Evolutionary conservation across 1,284 basidiomycete species (phyloP).

Genomic region (Apiotrichum gamsii): DNA sequence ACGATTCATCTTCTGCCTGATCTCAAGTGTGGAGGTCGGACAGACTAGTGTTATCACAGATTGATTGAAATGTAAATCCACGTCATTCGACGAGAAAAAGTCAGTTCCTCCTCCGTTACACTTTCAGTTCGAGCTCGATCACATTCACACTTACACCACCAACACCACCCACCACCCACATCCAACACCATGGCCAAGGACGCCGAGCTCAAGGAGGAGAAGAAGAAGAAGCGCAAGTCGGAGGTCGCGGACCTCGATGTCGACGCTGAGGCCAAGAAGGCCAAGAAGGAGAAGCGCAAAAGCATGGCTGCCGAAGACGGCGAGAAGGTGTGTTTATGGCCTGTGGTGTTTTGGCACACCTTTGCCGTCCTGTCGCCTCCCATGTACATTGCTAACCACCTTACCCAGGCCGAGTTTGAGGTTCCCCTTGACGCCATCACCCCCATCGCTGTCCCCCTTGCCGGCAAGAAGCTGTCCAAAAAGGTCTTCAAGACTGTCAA

Average conservation of each 20-base stretch:
- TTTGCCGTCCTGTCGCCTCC: not conserved
- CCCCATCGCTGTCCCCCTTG: slow-evolving; percentile 82
- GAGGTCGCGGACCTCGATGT: slow-evolving; percentile 39
- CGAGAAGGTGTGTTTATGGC: slow-evolving; percentile 24
- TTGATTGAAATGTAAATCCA: no score
- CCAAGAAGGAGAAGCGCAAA: slow-evolving; percentile 50
- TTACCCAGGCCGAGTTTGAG: no score
- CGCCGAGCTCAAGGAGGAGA: slow-evolving; percentile 43
- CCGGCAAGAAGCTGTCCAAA: slow-evolving; percentile 83
- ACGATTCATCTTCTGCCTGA: no score
- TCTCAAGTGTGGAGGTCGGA: no score
- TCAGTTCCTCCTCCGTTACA: slow-evolving; percentile 10
- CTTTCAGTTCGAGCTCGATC: no score
- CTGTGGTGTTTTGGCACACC: no score
- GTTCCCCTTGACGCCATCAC: slow-evolving; percentile 75
- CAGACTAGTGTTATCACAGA: no score
- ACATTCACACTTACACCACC: not conserved
- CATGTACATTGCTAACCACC: not conserved
- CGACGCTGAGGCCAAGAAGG: slow-evolving; percentile 43
- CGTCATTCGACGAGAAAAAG: no score
- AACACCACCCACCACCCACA: slow-evolving; percentile 6
- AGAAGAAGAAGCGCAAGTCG: slow-evolving; percentile 50
- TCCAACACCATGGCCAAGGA: slow-evolving; percentile 43
- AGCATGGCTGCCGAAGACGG: slow-evolving; percentile 38
- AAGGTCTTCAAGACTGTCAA: slow-evolving; percentile 90